Evolutionary conservation across 768 basidiomycete species (phyloP).

Genomic region (Phanerochaete sordida): DNA sequence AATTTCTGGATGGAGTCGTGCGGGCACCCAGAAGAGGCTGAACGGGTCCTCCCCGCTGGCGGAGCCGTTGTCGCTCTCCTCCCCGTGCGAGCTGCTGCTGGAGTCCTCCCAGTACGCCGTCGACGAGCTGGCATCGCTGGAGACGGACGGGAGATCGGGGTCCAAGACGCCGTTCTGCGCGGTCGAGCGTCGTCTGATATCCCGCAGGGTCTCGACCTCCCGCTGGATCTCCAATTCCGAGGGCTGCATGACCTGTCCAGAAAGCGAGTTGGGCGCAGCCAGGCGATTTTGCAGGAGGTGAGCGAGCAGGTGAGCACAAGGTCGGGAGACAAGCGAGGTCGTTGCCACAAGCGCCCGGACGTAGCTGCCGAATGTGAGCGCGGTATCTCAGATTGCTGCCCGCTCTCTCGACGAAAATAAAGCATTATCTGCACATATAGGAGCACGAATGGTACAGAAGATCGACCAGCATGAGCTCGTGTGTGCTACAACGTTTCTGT

Average conservation of each 20-base stretch:
- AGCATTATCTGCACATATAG: neutral
- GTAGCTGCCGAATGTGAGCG: constrained; percentile 6
- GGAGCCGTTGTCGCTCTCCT: constrained; percentile 33
- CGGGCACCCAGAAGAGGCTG: constrained; percentile 98
- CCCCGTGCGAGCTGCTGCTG: constrained; percentile 37
- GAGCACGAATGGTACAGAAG: neutral
- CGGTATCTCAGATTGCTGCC: neutral
- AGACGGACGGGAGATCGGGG: constrained; percentile 83
- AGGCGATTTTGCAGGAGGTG: constrained; percentile 3
- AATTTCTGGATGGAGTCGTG: constrained; percentile 93
- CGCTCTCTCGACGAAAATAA: neutral
- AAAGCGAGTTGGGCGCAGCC: neutral
- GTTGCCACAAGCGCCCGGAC: constrained; percentile 9
- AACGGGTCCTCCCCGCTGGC: constrained; percentile 68
- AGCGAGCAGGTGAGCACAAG: constrained; percentile 9
- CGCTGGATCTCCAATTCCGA: constrained; percentile 83
- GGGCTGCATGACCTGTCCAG: constrained; percentile 48
- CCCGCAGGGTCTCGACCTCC: constrained; percentile 81
- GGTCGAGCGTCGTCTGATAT: constrained; percentile 80
- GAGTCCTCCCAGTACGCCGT: constrained; percentile 40
- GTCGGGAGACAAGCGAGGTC: constrained; percentile 15
- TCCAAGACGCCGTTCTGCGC: constrained; percentile 83
- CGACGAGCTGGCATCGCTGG: constrained; percentile 44
- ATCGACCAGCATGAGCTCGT: neutral
- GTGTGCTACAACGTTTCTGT: neutral